phyloP scores from a whole-genome alignment of 2,329 filamentous ascomycete species.

The Cordyceps pruinosa region DNA sequence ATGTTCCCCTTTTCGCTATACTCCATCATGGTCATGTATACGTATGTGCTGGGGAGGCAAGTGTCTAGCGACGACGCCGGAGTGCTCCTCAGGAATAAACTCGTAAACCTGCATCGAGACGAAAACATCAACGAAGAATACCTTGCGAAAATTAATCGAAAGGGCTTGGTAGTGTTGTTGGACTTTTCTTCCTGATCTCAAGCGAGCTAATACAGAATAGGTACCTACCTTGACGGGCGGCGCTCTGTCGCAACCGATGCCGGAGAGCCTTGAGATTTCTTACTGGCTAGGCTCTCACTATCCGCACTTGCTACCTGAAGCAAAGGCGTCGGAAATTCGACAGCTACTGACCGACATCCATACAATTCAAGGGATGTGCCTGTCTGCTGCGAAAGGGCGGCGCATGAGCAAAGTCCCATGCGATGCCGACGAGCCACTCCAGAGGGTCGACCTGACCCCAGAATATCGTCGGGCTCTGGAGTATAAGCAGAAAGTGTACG shows the following conservation, averaged over 20 bases:
- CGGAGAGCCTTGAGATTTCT: slow-evolving; percentile 9
- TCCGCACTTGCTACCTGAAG: not conserved
- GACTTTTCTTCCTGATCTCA: not conserved
- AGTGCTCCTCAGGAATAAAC: not conserved
- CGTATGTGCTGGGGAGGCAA: not conserved
- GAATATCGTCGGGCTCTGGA: slow-evolving; percentile 2
- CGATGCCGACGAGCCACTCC: not conserved
- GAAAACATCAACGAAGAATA: slow-evolving; percentile 7
- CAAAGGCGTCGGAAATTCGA: not conserved
- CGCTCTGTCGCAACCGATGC: not conserved
- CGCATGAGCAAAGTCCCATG: slow-evolving; percentile 4
- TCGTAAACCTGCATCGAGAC: slow-evolving; percentile 10
- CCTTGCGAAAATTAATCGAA: not conserved
- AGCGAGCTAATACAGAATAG: not conserved
- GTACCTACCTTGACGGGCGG: slow-evolving; percentile 5
- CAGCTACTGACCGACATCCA: not conserved
- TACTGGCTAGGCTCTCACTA: slow-evolving; percentile 5
- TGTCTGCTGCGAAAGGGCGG: not conserved
- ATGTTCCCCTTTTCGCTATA: slow-evolving; percentile 11
- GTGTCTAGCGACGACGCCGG: not conserved
- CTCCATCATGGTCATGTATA: slow-evolving; percentile 11
- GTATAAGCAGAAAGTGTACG: slow-evolving; percentile 5
- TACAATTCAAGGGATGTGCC: slow-evolving; percentile 1
- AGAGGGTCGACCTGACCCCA: not conserved
- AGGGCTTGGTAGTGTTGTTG: not conserved